Conservation (phyloP, 345 rosid genomes). For the Syzygium jambos region DNA sequence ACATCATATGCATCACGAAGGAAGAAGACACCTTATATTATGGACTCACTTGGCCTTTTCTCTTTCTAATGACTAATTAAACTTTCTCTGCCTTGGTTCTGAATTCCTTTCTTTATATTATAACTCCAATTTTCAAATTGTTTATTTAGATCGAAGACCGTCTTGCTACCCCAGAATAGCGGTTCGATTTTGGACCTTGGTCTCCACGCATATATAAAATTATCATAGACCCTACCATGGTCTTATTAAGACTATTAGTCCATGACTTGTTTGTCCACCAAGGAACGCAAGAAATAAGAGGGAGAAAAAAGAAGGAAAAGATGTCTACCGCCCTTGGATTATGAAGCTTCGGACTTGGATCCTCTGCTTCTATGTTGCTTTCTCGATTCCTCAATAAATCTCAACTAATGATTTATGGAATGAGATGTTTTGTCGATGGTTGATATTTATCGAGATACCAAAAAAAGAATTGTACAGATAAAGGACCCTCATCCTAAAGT, state of each 20-base stretch:
- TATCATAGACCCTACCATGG: neutral
- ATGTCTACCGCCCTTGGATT: neutral
- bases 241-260: neutral
- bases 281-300: neutral
- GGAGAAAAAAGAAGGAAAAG: neutral
- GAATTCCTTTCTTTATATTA: neutral
- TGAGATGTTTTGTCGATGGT: too few species aligned
- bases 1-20: neutral
- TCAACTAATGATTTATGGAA: neutral
- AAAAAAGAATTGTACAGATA: too few species aligned
- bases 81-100: neutral
- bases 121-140: neutral
- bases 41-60: neutral
- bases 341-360: neutral
- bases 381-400: neutral
- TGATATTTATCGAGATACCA: too few species aligned
- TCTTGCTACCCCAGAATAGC: neutral
- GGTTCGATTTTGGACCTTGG: neutral
- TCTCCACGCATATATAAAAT: neutral
- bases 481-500: too few species aligned
- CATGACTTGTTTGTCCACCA: neutral
- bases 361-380: neutral
- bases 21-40: neutral
- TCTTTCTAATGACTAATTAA: neutral
- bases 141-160: neutral